Base-by-base conservation (phyloP, 73 alveolate species). In the Paramecium pentaurelia region DNA sequence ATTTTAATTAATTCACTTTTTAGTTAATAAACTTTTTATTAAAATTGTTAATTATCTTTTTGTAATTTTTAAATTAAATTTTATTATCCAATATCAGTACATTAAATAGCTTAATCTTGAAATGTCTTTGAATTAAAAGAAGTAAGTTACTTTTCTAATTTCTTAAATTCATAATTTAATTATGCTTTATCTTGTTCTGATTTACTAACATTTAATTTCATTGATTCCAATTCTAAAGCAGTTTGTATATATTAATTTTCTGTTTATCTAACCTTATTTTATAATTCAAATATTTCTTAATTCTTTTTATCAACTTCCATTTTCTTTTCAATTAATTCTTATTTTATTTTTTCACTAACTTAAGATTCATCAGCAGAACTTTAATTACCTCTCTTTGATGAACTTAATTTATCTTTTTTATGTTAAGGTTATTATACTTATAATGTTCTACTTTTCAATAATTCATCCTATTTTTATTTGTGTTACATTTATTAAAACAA, bases 331-430 rank as follows among this genome's bases (percentile, higher is more conserved):
- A 28, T 64, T n/a, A 64, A 64, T 64, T 64, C 84, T 12, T 64
- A 64, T 32, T 14, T 64, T 16, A 64, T 34, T 28, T 64, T 64
- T 3, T 64, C 84, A 28, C 47, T 32, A 1, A 64, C 12, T 64
- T 64, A 12, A 32, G 84, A 64, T 64, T 64, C 84, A 64, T 64
- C 84, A 32, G 54, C 47, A 11, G 84, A 64, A 64, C 84, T 64
- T 64, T 64, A 27, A 34, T 32, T 54, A 54, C 70, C 51, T 64
- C 84, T 64, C 84, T 64, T 64, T 5, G 84, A 64, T 32, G 42
- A 64, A 34, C 84, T 64, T 27, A 64, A 14, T 27, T 64, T 64
- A 64, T 64, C 84, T 8, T 64, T 64, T 34, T 64, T 64, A 64
- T 64, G 84, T 32, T 64, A 27, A 2, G 84, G 84, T 64, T 64